Base-by-base conservation (phyloP, 2,329 filamentous ascomycete species). In the Aciculosporium take region DNA sequence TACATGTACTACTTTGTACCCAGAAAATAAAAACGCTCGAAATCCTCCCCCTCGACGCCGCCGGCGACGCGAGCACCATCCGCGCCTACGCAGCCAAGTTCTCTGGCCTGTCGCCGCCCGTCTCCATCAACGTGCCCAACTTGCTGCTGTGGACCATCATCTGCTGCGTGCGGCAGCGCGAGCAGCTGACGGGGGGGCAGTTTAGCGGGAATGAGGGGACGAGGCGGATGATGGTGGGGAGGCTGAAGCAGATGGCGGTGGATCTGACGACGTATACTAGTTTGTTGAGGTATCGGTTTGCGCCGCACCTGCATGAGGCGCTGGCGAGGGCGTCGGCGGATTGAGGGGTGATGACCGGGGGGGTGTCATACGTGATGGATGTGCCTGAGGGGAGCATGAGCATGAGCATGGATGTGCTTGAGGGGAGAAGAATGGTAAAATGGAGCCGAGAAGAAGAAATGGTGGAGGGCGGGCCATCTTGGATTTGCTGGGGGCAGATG, bases 231-330 rank as follows among this genome's bases (percentile, higher is more conserved):
- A 72, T 86, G 62, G 77, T 81, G 39, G 77, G 81, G 44, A 71
- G 81, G 53, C 67, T 93, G 54, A 75, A 82, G 64, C 76, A 82
- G 59, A 85, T 84, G 66, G 87, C 84, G 30, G 79, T 87, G 60
- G 89, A 96, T 61, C 63, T 95, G 53, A 94, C 91, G 67, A 83
- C 91, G 12, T 96, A 94, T 67, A 89, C 87, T 13, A 89, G 87
- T 43, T 78, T 94, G 71, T 77, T 96, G 56, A 79, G 84, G 56
- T 96, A 94, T 64, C 79, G 91, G 55, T 74, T 96, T 64, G 85
- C 86, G 39, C 82, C 84, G 29, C 75, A 84, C 54, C 72, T 96
- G 42, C 89, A 93, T 63, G 89, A 95, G 67, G 84, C 82, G 48
- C 66, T 96, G 55, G 88, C 87, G 37, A 76, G 81, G 56, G 86